Base-by-base conservation (phyloP, 2,329 filamentous ascomycete genomes). In the Fusarium sp. region DNA sequence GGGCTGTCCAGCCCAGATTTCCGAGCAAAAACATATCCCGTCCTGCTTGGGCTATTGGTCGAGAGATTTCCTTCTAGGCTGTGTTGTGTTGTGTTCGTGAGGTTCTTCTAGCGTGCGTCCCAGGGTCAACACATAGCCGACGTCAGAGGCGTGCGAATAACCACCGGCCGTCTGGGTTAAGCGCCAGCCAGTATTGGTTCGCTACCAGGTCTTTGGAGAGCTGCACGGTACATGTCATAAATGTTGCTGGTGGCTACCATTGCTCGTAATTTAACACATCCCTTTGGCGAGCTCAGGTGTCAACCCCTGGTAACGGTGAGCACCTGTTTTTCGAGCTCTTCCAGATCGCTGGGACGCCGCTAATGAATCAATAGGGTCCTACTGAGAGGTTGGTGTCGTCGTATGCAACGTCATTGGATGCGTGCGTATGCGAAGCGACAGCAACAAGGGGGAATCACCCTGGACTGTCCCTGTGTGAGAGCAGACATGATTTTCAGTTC, bases 281-380 rank as follows among this genome's bases (percentile, higher is more conserved):
- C 60, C 39, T 62, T 53, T 62, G 46, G 40, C 50, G 22, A 65
- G 36, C 50, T 51, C 43, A 39, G 56, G 43, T 61, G 42, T 57
- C n/a, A 51, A 46, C 44, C 67, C 70, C 68, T 61, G 57, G 65
- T 36, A 61, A 70, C 62, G 65, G 61, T 60, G 63, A 57, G 57
- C 43, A 52, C 58, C 57, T 59, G 64, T 67, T 55, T 57, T 57
- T 61, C 61, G 54, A 56, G 57, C 59, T 72, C 75, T 31, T 61
- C 72, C 72, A 74, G 72, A 75, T 75, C 71, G 56, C 64, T 63
- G 72, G 72, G 72, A 72, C 69, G 69, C 61, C 72, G 71, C 72
- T 75, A 74, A 70, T 65, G 63, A 56, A 55, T 59, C 36, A 67
- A 71, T 40, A 31, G 40, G 45, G 53, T 28, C 50, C 19, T 52